phyloP scores from a whole-genome alignment of 148 eudicot species.

The Dianthus caryophyllus region DNA sequence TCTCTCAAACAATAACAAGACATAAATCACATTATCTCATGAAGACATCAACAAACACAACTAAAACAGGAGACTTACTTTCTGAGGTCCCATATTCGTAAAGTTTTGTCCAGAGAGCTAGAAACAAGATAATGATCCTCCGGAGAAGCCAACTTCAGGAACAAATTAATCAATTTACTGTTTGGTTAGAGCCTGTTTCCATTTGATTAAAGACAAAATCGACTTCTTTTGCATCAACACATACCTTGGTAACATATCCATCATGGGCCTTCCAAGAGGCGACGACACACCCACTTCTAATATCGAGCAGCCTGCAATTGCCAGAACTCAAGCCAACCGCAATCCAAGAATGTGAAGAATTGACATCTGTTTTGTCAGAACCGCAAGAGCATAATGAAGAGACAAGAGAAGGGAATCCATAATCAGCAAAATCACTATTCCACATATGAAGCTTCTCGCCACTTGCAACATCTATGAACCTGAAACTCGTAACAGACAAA shows the following conservation, averaged over 20 bases:
- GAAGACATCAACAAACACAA: background rate
- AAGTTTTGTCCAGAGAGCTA: conserved; percentile 84
- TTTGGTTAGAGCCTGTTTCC: background rate
- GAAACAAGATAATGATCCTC: conserved; percentile 82
- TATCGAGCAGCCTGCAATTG: conserved; percentile 71
- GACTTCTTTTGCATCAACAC: conserved; percentile 7
- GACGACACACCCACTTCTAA: conserved; percentile 81
- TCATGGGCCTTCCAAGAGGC: conserved; percentile 96
- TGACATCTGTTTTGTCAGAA: conserved; percentile 43
- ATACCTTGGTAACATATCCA: conserved; percentile 92
- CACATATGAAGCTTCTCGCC: conserved; percentile 90
- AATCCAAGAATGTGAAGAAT: conserved; percentile 69
- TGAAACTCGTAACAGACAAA: conserved; percentile 26
- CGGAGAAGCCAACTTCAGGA: conserved; percentile 85
- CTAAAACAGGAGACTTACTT: conserved; percentile 43
- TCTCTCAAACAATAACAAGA: too few species aligned
- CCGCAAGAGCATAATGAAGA: conserved; percentile 88
- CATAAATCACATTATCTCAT: background rate
- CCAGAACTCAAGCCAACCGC: conserved; percentile 92
- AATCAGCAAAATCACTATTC: conserved; percentile 62
- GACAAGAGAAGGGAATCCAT: conserved; percentile 67
- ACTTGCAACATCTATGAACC: conserved; percentile 69
- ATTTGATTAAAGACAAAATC: conserved; percentile 9
- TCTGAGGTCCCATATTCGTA: conserved; percentile 92
- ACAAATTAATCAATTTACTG: conserved; percentile 17